phyloP scores from a whole-genome alignment of 768 basidiomycete genomes.

The Scleroderma citrinum region DNA sequence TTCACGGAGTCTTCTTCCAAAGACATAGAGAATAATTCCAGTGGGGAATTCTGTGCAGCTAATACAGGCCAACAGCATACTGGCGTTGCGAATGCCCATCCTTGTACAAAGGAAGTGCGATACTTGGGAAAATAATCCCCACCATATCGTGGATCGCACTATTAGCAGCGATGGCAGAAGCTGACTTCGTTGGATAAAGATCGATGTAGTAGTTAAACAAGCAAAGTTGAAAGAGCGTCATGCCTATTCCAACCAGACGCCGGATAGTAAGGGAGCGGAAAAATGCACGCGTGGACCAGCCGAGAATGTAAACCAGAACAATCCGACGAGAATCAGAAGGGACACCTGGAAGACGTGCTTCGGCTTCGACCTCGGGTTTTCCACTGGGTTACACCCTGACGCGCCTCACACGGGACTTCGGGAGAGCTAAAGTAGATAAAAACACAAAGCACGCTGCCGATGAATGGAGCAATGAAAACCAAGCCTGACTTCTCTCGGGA shows the following conservation, averaged over 20 bases:
- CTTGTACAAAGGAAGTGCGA: constrained; percentile 3
- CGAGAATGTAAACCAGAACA: constrained; percentile 23
- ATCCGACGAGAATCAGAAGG: constrained; percentile 17
- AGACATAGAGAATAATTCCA: constrained; percentile 1
- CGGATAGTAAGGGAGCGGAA: constrained; percentile 16
- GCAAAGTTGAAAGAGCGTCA: constrained; percentile 22
- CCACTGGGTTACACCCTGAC: constrained; percentile 9
- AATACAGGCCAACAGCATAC: constrained; percentile 1
- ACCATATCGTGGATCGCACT: constrained; percentile 15
- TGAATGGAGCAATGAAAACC: constrained; percentile 18
- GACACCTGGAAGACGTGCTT: constrained; percentile 17
- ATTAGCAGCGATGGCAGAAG: constrained; percentile 21
- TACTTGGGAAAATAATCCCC: constrained; percentile 14
- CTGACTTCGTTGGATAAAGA: constrained; percentile 19
- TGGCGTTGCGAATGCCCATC: constrained; percentile 2
- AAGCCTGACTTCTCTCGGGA: constrained; percentile 15
- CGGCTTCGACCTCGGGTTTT: constrained; percentile 13
- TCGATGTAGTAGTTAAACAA: constrained; percentile 23
- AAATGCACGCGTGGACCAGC: constrained; percentile 16
- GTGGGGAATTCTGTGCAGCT: constrained; percentile 4
- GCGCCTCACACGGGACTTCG: constrained; percentile 18
- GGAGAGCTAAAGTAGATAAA: constrained; percentile 15
- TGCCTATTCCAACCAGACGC: constrained; percentile 22
- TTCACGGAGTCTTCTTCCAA: constrained; percentile 1
- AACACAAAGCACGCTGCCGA: constrained; percentile 20